phyloP scores from a whole-genome alignment of 2,329 filamentous ascomycete genomes.

The Fusarium graminum region DNA sequence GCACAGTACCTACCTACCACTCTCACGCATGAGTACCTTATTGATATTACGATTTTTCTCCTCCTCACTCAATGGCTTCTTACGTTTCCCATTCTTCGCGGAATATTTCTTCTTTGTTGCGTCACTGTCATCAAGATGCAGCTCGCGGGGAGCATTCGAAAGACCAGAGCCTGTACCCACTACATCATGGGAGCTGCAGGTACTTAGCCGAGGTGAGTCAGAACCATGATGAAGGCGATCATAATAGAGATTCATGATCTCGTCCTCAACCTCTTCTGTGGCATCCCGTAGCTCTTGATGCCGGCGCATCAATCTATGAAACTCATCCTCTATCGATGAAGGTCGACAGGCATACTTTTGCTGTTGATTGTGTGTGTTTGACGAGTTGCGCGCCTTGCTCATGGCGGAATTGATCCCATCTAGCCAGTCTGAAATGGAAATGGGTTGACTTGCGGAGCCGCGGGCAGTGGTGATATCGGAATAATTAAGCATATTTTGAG shows the following conservation, averaged over 20 bases:
- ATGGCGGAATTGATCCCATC: neutral
- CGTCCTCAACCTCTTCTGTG: neutral
- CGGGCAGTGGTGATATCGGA: neutral
- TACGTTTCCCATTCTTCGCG: neutral
- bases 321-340: neutral
- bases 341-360: neutral
- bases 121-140: neutral
- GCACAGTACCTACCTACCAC: neutral
- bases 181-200: neutral
- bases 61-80: constrained; percentile 7
- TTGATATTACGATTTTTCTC: constrained; percentile 24
- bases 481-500: neutral
- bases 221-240: neutral
- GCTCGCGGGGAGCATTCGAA: neutral
- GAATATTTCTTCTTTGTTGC: rapidly evolving
- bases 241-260: neutral
- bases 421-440: neutral
- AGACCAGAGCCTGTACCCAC: neutral
- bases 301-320: neutral
- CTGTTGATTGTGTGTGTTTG: neutral
- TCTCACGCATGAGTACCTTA: constrained; percentile 11
- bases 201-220: neutral
- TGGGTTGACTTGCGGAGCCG: neutral
- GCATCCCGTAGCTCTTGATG: neutral
- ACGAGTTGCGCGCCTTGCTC: neutral